Percentiles rank a stretch among this genome's conserved stretches.
Conservation (phyloP, 306 rosid genomes). For the Delonix regia region DNA sequence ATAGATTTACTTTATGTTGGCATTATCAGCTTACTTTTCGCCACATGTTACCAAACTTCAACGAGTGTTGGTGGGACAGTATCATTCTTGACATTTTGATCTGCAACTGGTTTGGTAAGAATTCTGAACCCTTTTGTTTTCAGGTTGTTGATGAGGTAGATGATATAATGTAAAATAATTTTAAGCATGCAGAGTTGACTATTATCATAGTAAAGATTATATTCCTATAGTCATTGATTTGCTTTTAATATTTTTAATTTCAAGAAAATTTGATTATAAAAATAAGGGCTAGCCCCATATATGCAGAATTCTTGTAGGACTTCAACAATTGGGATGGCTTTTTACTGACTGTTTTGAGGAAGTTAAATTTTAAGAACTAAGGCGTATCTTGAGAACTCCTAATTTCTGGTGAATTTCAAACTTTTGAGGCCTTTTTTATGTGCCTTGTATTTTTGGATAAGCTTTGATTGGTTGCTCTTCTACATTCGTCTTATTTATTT, state of each 20-base stretch:
- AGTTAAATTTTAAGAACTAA: background rate
- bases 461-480: background rate
- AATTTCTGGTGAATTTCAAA: background rate
- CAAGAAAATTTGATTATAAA: background rate
- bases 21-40: conserved; percentile 86
- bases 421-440: background rate
- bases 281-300: background rate
- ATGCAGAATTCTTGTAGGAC: background rate
- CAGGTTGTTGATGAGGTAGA: conserved; percentile 3
- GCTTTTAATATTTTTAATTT: background rate
- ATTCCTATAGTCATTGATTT: background rate
- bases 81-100: conserved; percentile 88
- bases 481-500: background rate
- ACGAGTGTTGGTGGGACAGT: conserved; percentile 99
- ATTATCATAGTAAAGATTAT: background rate
- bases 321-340: background rate
- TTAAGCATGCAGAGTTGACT: background rate
- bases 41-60: conserved; percentile 98
- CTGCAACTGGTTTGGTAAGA: conserved; percentile 99
- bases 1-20: conserved; percentile 25
- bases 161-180: conserved; percentile 5
- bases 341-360: background rate
- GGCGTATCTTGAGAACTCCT: conserved; percentile 10
- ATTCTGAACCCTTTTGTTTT: conserved; percentile 6
- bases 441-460: background rate